phyloP scores from a whole-genome alignment of 1,284 basidiomycete genomes.

The Ustilago loliicola region DNA sequence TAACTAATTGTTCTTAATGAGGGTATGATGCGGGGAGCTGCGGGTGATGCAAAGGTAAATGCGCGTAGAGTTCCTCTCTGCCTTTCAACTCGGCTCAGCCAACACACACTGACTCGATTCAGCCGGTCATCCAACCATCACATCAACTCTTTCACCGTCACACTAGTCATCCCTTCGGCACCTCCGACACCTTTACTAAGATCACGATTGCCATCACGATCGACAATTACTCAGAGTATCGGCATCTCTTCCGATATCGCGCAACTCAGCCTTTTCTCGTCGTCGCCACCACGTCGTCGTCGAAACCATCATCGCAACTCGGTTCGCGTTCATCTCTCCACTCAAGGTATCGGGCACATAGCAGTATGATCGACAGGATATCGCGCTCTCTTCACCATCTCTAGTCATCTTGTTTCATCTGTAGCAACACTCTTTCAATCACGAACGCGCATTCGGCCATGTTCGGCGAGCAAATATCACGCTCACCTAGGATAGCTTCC shows the following conservation, averaged over 20 bases:
- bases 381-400: not conserved
- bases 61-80: constrained; percentile 14
- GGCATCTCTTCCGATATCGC: not conserved
- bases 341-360: constrained; percentile 8
- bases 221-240: not conserved
- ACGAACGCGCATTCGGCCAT: constrained; percentile 14
- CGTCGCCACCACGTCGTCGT: constrained; percentile 6
- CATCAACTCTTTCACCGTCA: not conserved
- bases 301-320: not conserved
- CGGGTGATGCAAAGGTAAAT: constrained; percentile 4
- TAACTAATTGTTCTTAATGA: not conserved
- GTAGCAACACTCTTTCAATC: not conserved
- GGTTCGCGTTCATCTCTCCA: not conserved
- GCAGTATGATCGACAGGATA: constrained; percentile 44
- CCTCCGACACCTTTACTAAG: not conserved
- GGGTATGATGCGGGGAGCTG: not conserved
- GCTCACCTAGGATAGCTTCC: constrained; percentile 32
- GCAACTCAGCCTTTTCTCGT: not conserved
- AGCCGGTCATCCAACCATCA: not conserved
- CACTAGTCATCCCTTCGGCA: not conserved
- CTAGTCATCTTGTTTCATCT: not conserved
- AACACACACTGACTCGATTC: not conserved
- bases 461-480: constrained; percentile 41
- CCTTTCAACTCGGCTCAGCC: constrained; percentile 3
- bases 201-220: not conserved